Evolutionary conservation across 805 yeast genomes (phyloP).

Genomic region (Phaffomyces thermotolerans): DNA sequence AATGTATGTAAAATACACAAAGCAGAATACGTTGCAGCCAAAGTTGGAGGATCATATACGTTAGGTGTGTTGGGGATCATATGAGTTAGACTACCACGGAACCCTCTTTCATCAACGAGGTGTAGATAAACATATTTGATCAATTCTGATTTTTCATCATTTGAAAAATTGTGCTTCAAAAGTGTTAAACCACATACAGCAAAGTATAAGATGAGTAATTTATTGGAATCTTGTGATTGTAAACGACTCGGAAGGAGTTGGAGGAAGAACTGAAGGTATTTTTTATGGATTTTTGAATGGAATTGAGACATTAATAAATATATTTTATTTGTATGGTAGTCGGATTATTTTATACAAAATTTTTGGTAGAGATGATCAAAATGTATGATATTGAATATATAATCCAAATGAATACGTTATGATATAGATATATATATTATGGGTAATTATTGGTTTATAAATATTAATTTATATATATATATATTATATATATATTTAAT

Average conservation of each 20-base stretch:
- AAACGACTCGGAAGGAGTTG: constrained; percentile 45
- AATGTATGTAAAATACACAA: constrained; percentile 49
- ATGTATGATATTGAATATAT: too few species aligned
- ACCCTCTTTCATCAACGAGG: constrained; percentile 38
- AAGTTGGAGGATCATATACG: constrained; percentile 51
- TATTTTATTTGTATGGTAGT: too few species aligned
- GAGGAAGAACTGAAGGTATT: constrained; percentile 46
- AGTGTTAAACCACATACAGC: constrained; percentile 46
- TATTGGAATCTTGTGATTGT: constrained; percentile 63
- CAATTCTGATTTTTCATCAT: constrained; percentile 25
- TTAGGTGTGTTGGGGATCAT: constrained; percentile 10
- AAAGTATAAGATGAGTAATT: constrained; percentile 64
- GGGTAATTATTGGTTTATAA: too few species aligned
- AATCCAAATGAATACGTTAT: too few species aligned
- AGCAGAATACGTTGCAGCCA: constrained; percentile 75
- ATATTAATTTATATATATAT: too few species aligned
- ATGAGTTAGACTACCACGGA: constrained; percentile 52
- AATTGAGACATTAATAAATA: neutral
- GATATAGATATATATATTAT: too few species aligned
- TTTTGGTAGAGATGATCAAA: too few species aligned
- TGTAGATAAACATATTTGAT: constrained; percentile 41
- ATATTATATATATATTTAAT: too few species aligned
- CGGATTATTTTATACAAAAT: too few species aligned
- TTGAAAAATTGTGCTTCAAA: constrained; percentile 22
- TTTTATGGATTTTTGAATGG: constrained; percentile 2